Percentiles rank a stretch among this genome's conserved stretches.
These are phyloP conservation scores for Craspedostauros australis DNA, from an alignment of 108 stramenopile species.

Conservation along the genomic window DNA sequence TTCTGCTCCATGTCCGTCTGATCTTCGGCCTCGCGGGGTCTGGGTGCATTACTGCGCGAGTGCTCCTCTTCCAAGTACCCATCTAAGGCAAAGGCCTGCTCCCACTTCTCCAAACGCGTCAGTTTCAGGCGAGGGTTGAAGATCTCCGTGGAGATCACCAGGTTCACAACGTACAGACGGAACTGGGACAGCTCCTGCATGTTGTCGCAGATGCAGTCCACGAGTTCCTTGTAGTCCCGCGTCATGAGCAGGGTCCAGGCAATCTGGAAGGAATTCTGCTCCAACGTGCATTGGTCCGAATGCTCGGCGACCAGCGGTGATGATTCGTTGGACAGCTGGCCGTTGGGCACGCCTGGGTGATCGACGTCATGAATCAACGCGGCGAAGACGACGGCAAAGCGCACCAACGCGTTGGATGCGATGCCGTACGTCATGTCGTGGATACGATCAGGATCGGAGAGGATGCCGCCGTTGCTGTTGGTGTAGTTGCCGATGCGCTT, in stretches of 20 bases:
- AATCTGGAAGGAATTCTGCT: conserved; percentile 43
- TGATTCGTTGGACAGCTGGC: no score
- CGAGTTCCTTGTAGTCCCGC: conserved; percentile 9
- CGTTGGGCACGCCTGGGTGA: conserved; percentile 30
- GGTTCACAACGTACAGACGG: conserved; percentile 37
- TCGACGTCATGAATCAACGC: conserved; percentile 51
- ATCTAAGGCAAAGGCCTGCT: conserved; percentile 34
- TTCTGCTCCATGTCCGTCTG: no score
- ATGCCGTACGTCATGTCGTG: no score
- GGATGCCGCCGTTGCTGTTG: conserved; percentile 19
- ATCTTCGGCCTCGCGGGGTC: no score
- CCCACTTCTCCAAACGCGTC: conserved; percentile 22
- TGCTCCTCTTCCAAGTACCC: no score
- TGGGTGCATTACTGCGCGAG: no score
- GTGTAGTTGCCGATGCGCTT: conserved; percentile 15
- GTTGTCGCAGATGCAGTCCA: conserved; percentile 21
- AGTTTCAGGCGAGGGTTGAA: conserved; percentile 21
- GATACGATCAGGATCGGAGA: conserved; percentile 5
- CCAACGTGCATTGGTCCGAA: conserved; percentile 40
- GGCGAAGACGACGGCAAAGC: conserved; percentile 25
- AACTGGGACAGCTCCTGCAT: conserved; percentile 31
- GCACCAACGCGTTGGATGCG: neutral
- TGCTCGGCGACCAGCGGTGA: conserved; percentile 18
- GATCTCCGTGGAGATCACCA: conserved; percentile 45
- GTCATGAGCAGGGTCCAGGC: conserved; percentile 40